Base-by-base conservation (phyloP, 1,284 basidiomycete genomes). In the Chalciporus sp. region DNA sequence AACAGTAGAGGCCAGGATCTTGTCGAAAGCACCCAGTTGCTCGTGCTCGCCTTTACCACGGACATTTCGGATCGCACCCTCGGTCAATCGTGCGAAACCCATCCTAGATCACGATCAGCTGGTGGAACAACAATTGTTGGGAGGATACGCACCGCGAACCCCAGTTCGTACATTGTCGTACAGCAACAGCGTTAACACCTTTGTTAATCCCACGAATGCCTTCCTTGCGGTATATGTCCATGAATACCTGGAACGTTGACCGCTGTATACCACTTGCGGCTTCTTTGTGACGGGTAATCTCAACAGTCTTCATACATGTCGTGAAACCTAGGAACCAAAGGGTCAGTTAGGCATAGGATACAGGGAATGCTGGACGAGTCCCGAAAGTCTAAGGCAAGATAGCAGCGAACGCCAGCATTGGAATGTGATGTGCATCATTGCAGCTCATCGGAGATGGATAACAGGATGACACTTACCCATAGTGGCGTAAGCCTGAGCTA, bases 121-220 rank as follows among this genome's bases (percentile, higher is more conserved):
- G 40, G 47, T 33, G n/a, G 12, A 29, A 44, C n/a, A 17, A 17
- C 16, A 40, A 23, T 17, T 3, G 31, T 42, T n/a, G 28, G 39
- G 6, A 49, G 14, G 58, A 11, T 54, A 73, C 85, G 58, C 61
- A 94, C 88, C 95, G 89, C 60, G 94, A 95, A 60, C 97, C 97
- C 97, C 97, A 99, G 79, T 99, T 99, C 48, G 97, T 99, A 72
- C 94, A 95, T 74, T 98, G 96, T 49, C 96, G 87, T 46, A 98
- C 81, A 48, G 95, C 97, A 47, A 99, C 97, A 23, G 97, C 97
- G 67, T 99, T 98, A 58, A 99, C 97, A 75, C 97, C 97, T 80
- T 98, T 99, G 85, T 99, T 99, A 68, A 99, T 95, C 54, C 97
- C 97, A 50, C 85, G 84, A 70, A 99, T 83, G 70, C 97, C 97